Percentiles rank a stretch among this genome's conserved stretches.
Conservation (phyloP, 2,329 filamentous ascomycete species). For the Westerdykella aurantiaca region DNA sequence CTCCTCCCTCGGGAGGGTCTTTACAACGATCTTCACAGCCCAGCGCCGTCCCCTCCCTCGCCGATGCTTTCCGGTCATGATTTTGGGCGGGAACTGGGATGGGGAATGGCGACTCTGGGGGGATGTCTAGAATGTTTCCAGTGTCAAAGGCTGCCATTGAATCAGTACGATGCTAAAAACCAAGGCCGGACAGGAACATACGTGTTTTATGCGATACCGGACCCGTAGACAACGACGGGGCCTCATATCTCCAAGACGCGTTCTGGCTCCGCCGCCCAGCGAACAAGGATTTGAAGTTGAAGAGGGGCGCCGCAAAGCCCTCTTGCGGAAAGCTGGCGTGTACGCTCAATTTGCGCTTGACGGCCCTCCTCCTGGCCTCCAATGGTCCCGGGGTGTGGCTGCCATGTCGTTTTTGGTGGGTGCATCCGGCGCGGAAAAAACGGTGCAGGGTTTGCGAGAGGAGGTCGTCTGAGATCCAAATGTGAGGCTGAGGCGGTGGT, state of each 20-base stretch:
- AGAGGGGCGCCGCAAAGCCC: slow-evolving; percentile 15
- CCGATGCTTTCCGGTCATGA: background rate
- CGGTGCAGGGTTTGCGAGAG: slow-evolving; percentile 48
- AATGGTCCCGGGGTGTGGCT: slow-evolving; percentile 58
- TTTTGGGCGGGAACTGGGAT: background rate
- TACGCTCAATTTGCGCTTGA: slow-evolving; percentile 52
- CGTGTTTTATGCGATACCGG: no score
- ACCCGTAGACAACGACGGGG: slow-evolving; percentile 18
- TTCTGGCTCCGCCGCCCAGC: slow-evolving; percentile 16
- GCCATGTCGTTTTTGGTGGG: slow-evolving; percentile 49
- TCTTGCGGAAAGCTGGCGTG: slow-evolving; percentile 31
- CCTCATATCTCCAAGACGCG: slow-evolving; percentile 32
- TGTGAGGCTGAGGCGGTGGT: slow-evolving; percentile 37
- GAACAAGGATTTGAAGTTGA: slow-evolving; percentile 26
- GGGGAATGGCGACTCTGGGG: slow-evolving; percentile 1
- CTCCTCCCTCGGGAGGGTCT: no score
- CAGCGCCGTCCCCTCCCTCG: no score
- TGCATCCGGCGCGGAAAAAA: slow-evolving; percentile 45
- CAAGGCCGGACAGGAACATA: no score
- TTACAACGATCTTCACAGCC: no score
- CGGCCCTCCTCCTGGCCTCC: slow-evolving; percentile 53
- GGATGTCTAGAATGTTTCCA: background rate
- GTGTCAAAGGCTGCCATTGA: no score
- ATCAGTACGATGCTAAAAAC: no score
- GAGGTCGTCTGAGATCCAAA: slow-evolving; percentile 58